These are phyloP conservation scores for Suillus discolor DNA, from an alignment of 768 basidiomycete species.

Conservation along the genomic window DNA sequence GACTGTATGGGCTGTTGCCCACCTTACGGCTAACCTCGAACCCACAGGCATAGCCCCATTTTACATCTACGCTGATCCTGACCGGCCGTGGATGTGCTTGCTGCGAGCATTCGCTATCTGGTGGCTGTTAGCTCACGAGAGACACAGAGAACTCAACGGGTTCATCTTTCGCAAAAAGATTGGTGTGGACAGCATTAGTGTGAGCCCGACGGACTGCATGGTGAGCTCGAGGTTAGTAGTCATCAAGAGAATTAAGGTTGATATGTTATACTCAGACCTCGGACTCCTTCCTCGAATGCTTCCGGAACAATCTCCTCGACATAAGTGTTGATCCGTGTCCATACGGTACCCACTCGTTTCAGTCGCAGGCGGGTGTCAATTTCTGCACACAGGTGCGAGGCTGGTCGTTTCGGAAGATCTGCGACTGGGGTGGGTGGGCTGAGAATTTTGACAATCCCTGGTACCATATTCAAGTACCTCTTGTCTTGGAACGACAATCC, in stretches of 20 bases:
- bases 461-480: slow-evolving; percentile 46
- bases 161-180: slow-evolving; percentile 7
- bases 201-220: too few relatives aligned
- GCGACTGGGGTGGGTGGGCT: slow-evolving; percentile 49
- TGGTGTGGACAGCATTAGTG: background rate
- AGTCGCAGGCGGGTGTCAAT: slow-evolving; percentile 44
- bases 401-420: slow-evolving; percentile 42
- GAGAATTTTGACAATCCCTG: slow-evolving; percentile 37
- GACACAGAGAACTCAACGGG: background rate
- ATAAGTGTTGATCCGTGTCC: slow-evolving; percentile 39
- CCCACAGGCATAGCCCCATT: slow-evolving; percentile 34
- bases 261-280: background rate
- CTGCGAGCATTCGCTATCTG: slow-evolving; percentile 36
- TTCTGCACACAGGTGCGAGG: slow-evolving; percentile 28
- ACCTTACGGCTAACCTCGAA: background rate
- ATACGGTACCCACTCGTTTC: slow-evolving; percentile 35
- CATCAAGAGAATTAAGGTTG: too few relatives aligned
- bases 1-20: background rate
- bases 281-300: slow-evolving; percentile 41
- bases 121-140: slow-evolving; percentile 13
- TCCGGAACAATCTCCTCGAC: slow-evolving; percentile 44
- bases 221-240: too few relatives aligned
- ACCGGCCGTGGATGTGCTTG: slow-evolving; percentile 35
- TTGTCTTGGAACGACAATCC: slow-evolving; percentile 45
- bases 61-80: slow-evolving; percentile 24